Base-by-base conservation (phyloP, 805 yeast species). In the Candida ovalis region DNA sequence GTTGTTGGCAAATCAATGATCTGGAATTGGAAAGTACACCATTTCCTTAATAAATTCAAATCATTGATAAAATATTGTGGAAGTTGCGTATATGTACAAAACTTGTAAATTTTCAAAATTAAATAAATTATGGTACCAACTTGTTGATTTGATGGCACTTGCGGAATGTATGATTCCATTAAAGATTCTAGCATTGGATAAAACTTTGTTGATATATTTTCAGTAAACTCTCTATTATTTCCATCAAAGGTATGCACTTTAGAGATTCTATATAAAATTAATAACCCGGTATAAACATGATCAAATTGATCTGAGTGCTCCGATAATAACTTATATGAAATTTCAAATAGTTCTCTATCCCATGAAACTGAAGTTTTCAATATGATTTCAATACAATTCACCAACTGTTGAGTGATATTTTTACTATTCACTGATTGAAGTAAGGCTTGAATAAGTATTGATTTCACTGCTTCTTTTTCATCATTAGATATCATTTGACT, bases 41-140 rank as follows among this genome's bases (percentile, higher is more conserved):
- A 89, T 21, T 77, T 56, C 66, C 53, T 73, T 63, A 68, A 78
- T 58, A 55, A 68, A 51, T 53, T 80, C 74, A 56, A 70, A 54
- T 55, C 73, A 64, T 68, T 83, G 77, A 62, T 60, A 15, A 84
- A 68, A 19, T 79, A 76, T 2, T 67, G 72, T 2, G 97, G 95
- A 45, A 91, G 67, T 58, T 87, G 91, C 52, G 76, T 77, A 61
- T 76, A 82, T 3, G 92, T 82, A 38, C 82, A 82, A 62, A 84
- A 86, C 63, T 91, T 91, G 73, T 82, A 88, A 49, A 79, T 74
- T 61, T 92, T 92, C 47, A 91, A 67, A 19, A 88, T 74, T 53
- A 84, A 72, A 55, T 86, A 86, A 41, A 86, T 65, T 72, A 88
- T 78, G 53, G 85, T 89, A 19, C 86, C 87, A 17, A 72, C 64